Conservation (phyloP, 2,329 filamentous ascomycete species). For the Claviceps quebecensis region DNA sequence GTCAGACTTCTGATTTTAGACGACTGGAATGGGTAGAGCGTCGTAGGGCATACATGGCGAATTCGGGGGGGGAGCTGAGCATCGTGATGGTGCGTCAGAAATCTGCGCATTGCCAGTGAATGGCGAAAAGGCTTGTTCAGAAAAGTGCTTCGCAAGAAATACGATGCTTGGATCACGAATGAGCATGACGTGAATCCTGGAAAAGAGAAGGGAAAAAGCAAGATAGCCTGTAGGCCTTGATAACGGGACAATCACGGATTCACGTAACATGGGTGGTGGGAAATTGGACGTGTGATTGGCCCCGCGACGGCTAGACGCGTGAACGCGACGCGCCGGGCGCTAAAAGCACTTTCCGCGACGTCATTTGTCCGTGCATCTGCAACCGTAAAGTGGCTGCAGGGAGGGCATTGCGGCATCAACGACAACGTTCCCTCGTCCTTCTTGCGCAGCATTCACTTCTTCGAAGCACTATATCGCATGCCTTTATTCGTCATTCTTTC, state of each 20-base stretch:
- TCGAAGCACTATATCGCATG: too few species aligned
- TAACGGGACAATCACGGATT: background rate
- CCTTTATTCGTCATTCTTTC: background rate
- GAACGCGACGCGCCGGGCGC: constrained; percentile 4
- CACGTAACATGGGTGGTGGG: background rate
- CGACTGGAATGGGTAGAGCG: too few species aligned
- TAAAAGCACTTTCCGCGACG: constrained; percentile 6
- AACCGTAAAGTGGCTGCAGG: background rate
- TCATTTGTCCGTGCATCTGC: constrained; percentile 6
- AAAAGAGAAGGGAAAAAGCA: too few species aligned
- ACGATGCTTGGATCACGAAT: too few species aligned
- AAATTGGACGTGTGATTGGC: too few species aligned
- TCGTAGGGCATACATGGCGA: constrained; percentile 12
- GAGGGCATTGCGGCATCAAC: background rate
- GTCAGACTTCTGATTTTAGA: too few species aligned
- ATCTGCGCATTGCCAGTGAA: too few species aligned
- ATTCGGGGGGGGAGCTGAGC: constrained; percentile 14
- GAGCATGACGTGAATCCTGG: too few species aligned
- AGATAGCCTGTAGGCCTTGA: too few species aligned
- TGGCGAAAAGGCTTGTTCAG: too few species aligned
- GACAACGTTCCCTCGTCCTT: background rate
- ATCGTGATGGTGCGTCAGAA: constrained; percentile 1
- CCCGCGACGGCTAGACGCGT: constrained; percentile 3
- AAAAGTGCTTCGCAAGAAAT: too few species aligned
- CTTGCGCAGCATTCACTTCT: constrained; percentile 2